phyloP scores from a whole-genome alignment of 2,329 filamentous ascomycete genomes.

The Xylaria sp. region DNA sequence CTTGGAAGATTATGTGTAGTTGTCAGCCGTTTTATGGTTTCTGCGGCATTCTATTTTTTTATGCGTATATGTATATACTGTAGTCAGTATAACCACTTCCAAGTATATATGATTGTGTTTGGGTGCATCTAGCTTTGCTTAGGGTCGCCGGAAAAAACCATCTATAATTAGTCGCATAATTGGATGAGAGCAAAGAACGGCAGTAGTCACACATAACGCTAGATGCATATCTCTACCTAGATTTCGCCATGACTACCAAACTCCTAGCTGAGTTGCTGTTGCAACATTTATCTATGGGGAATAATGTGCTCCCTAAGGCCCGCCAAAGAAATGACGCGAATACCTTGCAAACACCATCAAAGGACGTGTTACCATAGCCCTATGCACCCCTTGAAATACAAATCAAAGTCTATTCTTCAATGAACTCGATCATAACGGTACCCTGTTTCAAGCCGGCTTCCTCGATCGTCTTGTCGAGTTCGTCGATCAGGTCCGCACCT shows the following conservation, averaged over 20 bases:
- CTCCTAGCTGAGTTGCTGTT: constrained; percentile 9
- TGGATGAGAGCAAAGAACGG: neutral
- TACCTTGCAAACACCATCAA: neutral
- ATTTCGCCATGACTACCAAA: constrained; percentile 10
- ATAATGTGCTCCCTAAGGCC: constrained; percentile 7
- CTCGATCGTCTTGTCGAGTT: constrained; percentile 74
- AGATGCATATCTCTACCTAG: neutral
- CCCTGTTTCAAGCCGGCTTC: constrained; percentile 88
- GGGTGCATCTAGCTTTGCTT: too few relatives aligned
- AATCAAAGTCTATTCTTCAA: constrained; percentile 57
- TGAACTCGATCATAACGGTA: constrained; percentile 93
- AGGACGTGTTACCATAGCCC: neutral
- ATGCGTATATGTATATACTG: too few relatives aligned
- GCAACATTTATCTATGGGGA: constrained; percentile 22
- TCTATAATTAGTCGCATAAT: too few relatives aligned
- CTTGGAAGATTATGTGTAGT: neutral
- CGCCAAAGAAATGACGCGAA: constrained; percentile 4
- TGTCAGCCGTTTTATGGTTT: too few relatives aligned
- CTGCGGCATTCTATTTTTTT: too few relatives aligned
- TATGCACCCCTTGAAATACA: neutral
- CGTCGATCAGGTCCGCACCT: constrained; percentile 81
- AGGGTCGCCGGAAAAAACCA: too few relatives aligned
- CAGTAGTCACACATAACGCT: neutral
- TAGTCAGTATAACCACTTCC: too few relatives aligned
- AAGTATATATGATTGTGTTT: too few relatives aligned